Conservation (phyloP, 306 rosid genomes). For the Rosa rugosa region DNA sequence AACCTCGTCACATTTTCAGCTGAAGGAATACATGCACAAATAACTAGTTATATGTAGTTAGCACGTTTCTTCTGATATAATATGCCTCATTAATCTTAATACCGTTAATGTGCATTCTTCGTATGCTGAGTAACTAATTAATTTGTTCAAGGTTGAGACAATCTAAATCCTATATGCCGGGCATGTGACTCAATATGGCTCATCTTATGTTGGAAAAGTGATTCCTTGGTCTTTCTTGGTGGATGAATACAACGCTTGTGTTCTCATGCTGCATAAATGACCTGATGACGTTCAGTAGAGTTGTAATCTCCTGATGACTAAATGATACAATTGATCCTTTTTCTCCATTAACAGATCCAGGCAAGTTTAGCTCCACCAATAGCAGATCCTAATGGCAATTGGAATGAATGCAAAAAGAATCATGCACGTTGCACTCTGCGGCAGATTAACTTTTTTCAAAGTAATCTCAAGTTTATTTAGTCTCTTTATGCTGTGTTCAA, state of each 20-base stretch:
- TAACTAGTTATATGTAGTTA: neutral
- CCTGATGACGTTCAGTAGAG: neutral
- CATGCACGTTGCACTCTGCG: constrained; percentile 52
- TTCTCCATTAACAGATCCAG: constrained; percentile 51
- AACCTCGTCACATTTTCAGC: neutral
- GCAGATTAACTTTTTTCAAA: constrained; percentile 76
- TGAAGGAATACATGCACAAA: neutral
- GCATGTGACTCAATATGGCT: neutral
- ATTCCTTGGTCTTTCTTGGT: neutral
- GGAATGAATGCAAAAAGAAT: constrained; percentile 81
- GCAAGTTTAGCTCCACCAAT: constrained; percentile 86
- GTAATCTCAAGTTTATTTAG: constrained; percentile 30
- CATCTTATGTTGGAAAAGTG: neutral
- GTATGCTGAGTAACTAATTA: constrained; percentile 8
- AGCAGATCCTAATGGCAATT: constrained; percentile 80
- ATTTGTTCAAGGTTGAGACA: neutral
- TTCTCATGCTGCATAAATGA: constrained; percentile 8
- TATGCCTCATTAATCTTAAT: neutral
- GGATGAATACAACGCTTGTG: neutral
- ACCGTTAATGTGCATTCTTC: neutral
- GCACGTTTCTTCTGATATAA: neutral
- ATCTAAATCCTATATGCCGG: neutral
- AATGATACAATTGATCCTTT: neutral
- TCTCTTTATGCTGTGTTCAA: constrained; percentile 2
- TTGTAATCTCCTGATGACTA: neutral